Evolutionary conservation across 164 flowering plant genomes (phyloP).

Genomic region (Aristolochia fimbriata): DNA sequence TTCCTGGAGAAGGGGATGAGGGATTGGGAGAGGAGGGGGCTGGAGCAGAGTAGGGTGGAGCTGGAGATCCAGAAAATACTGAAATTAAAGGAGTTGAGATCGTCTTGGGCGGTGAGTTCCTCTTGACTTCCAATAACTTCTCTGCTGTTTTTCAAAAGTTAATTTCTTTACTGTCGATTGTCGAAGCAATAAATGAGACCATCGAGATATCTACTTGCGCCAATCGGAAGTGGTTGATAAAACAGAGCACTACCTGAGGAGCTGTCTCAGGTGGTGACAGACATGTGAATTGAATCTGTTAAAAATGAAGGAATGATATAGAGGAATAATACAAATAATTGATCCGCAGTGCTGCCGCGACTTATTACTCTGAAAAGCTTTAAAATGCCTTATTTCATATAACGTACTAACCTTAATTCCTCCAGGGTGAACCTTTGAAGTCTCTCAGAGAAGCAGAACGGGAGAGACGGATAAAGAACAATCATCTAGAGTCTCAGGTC

Average conservation of each 20-base stretch:
- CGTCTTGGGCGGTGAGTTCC: slow-evolving; percentile 25
- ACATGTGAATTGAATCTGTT: too few species aligned
- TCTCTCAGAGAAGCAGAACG: slow-evolving; percentile 4
- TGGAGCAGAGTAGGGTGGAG: slow-evolving; percentile 50
- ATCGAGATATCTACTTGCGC: slow-evolving; percentile 24
- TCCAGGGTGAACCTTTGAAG: neutral
- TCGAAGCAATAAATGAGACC: too few species aligned
- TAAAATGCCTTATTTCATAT: too few species aligned
- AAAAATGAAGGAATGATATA: too few species aligned
- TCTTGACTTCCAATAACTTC: neutral
- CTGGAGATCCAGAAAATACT: slow-evolving; percentile 50
- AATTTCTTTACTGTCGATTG: too few species aligned
- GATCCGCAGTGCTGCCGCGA: too few species aligned
- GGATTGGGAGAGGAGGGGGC: slow-evolving; percentile 38
- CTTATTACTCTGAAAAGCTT: too few species aligned
- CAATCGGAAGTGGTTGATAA: slow-evolving; percentile 24
- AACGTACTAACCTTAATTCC: too few species aligned
- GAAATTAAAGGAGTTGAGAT: slow-evolving; percentile 44
- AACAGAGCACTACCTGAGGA: slow-evolving; percentile 27
- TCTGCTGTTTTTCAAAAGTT: slow-evolving; percentile 1
- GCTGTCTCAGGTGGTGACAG: neutral
- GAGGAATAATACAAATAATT: too few species aligned
- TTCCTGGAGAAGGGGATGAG: slow-evolving; percentile 33
- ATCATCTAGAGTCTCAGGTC: neutral
- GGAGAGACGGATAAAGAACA: neutral